Conservation (phyloP, 345 rosid genomes). For the Euclidium syriacum region DNA sequence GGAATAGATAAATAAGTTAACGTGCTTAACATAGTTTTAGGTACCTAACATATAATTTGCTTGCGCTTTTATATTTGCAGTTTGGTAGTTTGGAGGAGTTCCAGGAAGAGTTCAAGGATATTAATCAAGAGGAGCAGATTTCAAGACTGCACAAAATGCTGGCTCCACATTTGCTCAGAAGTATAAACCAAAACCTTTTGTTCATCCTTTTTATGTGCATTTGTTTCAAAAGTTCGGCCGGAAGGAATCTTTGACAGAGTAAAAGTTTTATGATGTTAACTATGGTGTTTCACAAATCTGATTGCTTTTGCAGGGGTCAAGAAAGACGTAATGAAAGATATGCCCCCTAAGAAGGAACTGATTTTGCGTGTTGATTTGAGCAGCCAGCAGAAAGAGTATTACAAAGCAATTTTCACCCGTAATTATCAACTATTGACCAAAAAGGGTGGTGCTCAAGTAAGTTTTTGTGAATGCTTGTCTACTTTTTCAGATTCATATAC, state of each 20-base stretch:
- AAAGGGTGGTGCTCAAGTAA: slow-evolving; percentile 70
- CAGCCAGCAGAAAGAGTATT: slow-evolving; percentile 68
- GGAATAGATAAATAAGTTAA: not conserved
- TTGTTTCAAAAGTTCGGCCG: slow-evolving; percentile 13
- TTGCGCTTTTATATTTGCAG: slow-evolving; percentile 40
- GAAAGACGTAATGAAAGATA: slow-evolving; percentile 82
- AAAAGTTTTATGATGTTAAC: not conserved
- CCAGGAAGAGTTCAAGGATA: slow-evolving; percentile 77
- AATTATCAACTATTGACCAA: slow-evolving; percentile 66
- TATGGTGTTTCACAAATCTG: not conserved
- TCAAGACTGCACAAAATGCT: slow-evolving; percentile 80
- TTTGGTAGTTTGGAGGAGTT: slow-evolving; percentile 84
- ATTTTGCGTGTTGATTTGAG: slow-evolving; percentile 83
- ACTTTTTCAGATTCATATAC: not conserved
- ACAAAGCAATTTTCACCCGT: slow-evolving; percentile 76
- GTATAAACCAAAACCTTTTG: slow-evolving; percentile 40
- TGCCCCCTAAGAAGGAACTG: slow-evolving; percentile 92
- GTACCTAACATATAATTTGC: not conserved
- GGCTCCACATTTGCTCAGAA: slow-evolving; percentile 87
- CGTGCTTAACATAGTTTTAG: not conserved
- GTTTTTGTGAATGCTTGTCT: not conserved
- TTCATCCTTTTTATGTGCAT: not conserved
- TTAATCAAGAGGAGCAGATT: slow-evolving; percentile 85
- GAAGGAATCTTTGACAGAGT: not conserved
- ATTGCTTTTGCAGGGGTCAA: slow-evolving; percentile 61